A percentile compares a stretch with the other conserved stretches of the same genome.
Evolutionary conservation across 2,329 filamentous ascomycete genomes (phyloP).

Genomic region (Aspergillus alliaceus): DNA sequence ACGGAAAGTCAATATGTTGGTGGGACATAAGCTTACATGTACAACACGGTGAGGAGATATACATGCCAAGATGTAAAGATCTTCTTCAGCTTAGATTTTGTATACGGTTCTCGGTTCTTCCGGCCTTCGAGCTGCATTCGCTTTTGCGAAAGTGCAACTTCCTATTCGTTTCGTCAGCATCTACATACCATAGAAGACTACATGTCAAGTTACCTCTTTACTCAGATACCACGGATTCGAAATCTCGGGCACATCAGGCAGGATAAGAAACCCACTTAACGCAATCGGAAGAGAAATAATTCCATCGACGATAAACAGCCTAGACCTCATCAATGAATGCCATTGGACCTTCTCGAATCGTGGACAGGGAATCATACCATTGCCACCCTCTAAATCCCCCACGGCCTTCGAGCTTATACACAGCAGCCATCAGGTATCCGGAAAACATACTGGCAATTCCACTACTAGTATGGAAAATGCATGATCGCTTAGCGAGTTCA

Average conservation of each 20-base stretch:
- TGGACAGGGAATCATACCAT: constrained; percentile 31
- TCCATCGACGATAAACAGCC: constrained; percentile 56
- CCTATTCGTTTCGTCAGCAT: constrained; percentile 20
- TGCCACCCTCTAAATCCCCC: constrained; percentile 56
- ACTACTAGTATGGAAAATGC: constrained; percentile 53
- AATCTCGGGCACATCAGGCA: constrained; percentile 54
- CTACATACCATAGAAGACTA: too few species aligned
- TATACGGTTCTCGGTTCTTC: constrained; percentile 47
- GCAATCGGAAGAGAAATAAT: constrained; percentile 56
- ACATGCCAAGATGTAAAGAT: constrained; percentile 67
- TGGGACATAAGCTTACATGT: constrained; percentile 44
- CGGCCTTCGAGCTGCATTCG: constrained; percentile 54
- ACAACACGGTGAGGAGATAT: constrained; percentile 58
- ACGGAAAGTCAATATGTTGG: neutral
- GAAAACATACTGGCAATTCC: constrained; percentile 46
- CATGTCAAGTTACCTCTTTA: constrained; percentile 27
- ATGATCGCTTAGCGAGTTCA: constrained; percentile 54
- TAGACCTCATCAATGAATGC: neutral
- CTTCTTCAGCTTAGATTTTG: constrained; percentile 55
- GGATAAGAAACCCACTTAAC: constrained; percentile 48
- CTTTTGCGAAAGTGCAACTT: constrained; percentile 48
- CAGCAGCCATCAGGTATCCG: constrained; percentile 57
- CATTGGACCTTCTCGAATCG: too few species aligned
- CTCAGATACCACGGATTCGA: constrained; percentile 51
- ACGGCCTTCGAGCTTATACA: constrained; percentile 51